phyloP scores from a whole-genome alignment of 2,329 filamentous ascomycete species.

The Neonectria punicea region DNA sequence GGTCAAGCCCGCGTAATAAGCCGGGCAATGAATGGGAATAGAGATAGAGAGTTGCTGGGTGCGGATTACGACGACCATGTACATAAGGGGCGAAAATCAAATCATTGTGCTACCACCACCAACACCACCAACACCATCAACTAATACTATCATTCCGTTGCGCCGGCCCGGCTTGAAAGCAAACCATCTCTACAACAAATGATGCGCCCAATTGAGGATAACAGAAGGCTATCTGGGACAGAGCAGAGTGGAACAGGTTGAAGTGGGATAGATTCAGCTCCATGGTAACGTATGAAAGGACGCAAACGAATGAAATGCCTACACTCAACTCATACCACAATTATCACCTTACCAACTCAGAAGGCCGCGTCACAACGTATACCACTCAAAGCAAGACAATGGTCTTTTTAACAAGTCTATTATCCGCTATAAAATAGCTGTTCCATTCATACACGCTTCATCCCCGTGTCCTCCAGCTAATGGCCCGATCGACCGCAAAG shows the following conservation, averaged over 20 bases:
- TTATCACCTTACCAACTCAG: not conserved
- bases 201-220: not conserved
- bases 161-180: not conserved
- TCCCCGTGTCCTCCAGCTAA: not conserved
- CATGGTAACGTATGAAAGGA: not conserved
- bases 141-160: not conserved
- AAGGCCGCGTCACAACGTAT: too few species aligned
- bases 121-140: not conserved
- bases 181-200: not conserved
- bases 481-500: not conserved
- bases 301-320: not conserved
- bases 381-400: not conserved
- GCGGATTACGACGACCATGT: slow-evolving; percentile 35
- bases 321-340: not conserved
- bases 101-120: slow-evolving; percentile 36
- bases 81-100: slow-evolving; percentile 41
- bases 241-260: not conserved
- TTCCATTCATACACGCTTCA: not conserved
- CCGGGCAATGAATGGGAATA: not conserved
- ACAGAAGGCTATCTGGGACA: too few species aligned
- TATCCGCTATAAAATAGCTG: not conserved
- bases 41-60: slow-evolving; percentile 9
- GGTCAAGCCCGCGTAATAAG: slow-evolving; percentile 54
- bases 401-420: not conserved
- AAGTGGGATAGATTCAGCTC: too few species aligned